Evolutionary conservation across 2,329 filamentous ascomycete genomes (phyloP).

Genomic region (Neocucurbitaria cava): DNA sequence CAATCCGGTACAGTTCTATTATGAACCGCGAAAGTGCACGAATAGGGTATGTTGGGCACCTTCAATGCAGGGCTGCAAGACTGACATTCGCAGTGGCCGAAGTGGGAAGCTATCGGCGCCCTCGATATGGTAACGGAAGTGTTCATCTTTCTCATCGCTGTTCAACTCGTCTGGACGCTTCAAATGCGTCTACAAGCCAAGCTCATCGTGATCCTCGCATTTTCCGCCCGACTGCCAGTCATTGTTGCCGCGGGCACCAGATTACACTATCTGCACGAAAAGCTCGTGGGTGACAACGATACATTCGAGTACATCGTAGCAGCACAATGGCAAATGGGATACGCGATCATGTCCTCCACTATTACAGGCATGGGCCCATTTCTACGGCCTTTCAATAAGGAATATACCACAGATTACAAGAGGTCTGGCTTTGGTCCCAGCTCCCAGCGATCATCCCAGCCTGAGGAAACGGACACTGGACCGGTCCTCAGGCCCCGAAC

Average conservation of each 20-base stretch:
- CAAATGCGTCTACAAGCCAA: slow-evolving; percentile 38
- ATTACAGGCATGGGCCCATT: slow-evolving; percentile 44
- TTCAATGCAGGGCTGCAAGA: background rate
- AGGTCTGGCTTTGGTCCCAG: slow-evolving; percentile 11
- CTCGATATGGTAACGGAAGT: slow-evolving; percentile 38
- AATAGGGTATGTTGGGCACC: slow-evolving; percentile 26
- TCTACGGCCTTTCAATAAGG: slow-evolving; percentile 40
- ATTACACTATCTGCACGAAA: slow-evolving; percentile 32
- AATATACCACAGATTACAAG: slow-evolving; percentile 28
- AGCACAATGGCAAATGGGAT: slow-evolving; percentile 47
- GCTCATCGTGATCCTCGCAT: slow-evolving; percentile 36
- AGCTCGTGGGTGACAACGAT: slow-evolving; percentile 18
- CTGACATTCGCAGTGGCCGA: slow-evolving; percentile 28
- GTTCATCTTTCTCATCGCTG: slow-evolving; percentile 36
- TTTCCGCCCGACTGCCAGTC: slow-evolving; percentile 38
- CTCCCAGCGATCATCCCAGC: slow-evolving; percentile 1
- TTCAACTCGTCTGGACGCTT: slow-evolving; percentile 33
- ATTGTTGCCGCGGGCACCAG: slow-evolving; percentile 35
- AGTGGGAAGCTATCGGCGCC: slow-evolving; percentile 37
- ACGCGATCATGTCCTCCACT: slow-evolving; percentile 42
- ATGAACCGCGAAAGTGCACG: slow-evolving; percentile 19
- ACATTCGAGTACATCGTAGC: slow-evolving; percentile 38
- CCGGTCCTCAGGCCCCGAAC: slow-evolving; percentile 1
- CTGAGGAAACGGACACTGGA: background rate
- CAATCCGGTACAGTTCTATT: slow-evolving; percentile 28